Percentiles rank a stretch among this genome's conserved stretches.
Conservation (phyloP, 2,329 filamentous ascomycete genomes). For the Ustulina deusta region DNA sequence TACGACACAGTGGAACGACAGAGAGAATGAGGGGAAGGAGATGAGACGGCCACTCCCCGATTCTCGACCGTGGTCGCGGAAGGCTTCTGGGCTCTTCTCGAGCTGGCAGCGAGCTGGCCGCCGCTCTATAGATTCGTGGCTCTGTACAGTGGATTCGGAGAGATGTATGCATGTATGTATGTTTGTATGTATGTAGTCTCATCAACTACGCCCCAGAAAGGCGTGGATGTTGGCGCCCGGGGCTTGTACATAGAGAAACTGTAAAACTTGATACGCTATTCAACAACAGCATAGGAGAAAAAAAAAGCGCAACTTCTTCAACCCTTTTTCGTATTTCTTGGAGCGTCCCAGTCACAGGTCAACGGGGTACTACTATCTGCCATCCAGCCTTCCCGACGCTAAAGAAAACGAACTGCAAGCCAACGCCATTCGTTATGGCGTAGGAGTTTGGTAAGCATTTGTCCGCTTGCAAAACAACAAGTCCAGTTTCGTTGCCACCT, state of each 20-base stretch:
- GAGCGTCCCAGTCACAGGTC: neutral
- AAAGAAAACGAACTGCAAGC: neutral
- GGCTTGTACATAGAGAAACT: conserved; percentile 31
- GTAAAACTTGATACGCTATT: conserved; percentile 17
- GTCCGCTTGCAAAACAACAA: neutral
- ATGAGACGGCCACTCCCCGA: neutral
- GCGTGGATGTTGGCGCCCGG: neutral
- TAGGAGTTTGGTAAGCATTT: neutral
- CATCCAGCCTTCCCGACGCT: no score
- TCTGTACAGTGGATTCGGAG: neutral
- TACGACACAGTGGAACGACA: neutral
- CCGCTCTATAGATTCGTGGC: neutral
- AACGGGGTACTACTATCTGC: neutral
- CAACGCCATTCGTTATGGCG: neutral
- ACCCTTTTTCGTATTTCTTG: neutral
- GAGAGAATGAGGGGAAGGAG: neutral
- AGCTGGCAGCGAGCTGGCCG: neutral
- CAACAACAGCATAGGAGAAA: conserved; percentile 11
- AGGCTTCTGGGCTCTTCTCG: neutral
- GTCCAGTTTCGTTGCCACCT: neutral
- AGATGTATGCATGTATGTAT: conserved; percentile 1
- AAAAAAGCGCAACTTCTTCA: neutral
- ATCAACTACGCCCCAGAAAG: neutral
- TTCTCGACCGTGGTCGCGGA: neutral
- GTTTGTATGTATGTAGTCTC: conserved; percentile 13